Conservation (phyloP, 345 rosid species). For the Murraya paniculata region DNA sequence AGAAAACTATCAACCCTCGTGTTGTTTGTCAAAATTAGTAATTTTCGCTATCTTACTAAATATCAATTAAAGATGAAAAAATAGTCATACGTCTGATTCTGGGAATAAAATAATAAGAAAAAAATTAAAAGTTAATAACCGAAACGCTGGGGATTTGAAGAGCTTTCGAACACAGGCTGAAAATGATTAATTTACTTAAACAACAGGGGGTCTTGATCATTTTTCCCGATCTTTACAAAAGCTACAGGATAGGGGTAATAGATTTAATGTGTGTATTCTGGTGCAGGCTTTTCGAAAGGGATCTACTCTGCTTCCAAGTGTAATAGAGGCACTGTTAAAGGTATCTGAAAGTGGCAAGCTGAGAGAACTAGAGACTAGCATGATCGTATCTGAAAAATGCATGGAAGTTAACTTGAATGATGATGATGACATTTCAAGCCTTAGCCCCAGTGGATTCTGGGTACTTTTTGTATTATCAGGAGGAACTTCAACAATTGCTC, state of each 20-base stretch:
- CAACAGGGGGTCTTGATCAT: too few relatives aligned
- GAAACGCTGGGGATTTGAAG: too few relatives aligned
- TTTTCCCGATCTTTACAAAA: too few relatives aligned
- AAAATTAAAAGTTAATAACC: too few relatives aligned
- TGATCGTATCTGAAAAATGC: slow-evolving; percentile 14
- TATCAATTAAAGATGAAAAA: too few relatives aligned
- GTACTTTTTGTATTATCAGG: slow-evolving; percentile 18
- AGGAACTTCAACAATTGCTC: slow-evolving; percentile 24
- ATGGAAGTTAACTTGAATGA: background rate
- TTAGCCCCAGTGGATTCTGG: slow-evolving; percentile 15
- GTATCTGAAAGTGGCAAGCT: slow-evolving; percentile 30
- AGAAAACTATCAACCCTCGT: too few relatives aligned
- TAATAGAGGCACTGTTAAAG: slow-evolving; percentile 24
- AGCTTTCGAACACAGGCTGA: too few relatives aligned
- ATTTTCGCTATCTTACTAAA: too few relatives aligned
- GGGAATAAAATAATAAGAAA: too few relatives aligned
- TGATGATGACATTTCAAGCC: slow-evolving; percentile 18
- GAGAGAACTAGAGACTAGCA: slow-evolving; percentile 12
- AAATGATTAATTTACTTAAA: too few relatives aligned
- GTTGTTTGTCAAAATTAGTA: too few relatives aligned
- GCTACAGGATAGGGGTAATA: background rate
- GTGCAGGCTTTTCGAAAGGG: slow-evolving; percentile 21
- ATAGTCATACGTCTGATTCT: too few relatives aligned
- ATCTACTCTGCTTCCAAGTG: slow-evolving; percentile 19
- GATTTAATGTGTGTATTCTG: background rate